Percentiles rank a stretch among this genome's conserved stretches.
These are phyloP conservation scores for Zanthoxylum bungeanum DNA, from an alignment of 345 rosid species.

Conservation along the genomic window DNA sequence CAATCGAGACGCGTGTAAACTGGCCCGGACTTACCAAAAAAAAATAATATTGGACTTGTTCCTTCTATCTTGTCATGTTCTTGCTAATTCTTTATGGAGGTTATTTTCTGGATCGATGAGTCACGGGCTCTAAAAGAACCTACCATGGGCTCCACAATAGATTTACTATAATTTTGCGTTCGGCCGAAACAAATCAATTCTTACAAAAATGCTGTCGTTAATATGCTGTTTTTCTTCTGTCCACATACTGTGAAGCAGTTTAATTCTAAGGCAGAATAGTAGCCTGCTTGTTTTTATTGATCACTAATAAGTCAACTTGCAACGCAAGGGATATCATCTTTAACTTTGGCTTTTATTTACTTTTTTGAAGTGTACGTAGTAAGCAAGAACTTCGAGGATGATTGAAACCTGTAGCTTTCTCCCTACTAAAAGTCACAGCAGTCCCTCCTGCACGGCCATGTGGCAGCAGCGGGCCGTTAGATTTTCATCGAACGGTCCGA, in stretches of 20 bases:
- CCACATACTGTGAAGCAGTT: slow-evolving; percentile 25
- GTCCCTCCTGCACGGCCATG: no score
- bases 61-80: slow-evolving; percentile 11
- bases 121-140: slow-evolving; percentile 28
- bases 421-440: no score
- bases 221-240: slow-evolving; percentile 14
- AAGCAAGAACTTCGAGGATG: background rate
- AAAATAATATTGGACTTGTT: background rate
- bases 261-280: background rate
- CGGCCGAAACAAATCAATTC: background rate
- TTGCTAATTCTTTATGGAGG: background rate
- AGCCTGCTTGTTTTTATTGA: background rate
- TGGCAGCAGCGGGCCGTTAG: no score
- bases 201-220: slow-evolving; percentile 6
- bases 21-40: no score
- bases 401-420: no score
- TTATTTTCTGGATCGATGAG: slow-evolving; percentile 11
- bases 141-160: slow-evolving; percentile 29
- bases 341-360: background rate
- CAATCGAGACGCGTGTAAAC: no score
- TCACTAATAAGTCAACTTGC: slow-evolving; percentile 13
- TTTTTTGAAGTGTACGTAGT: background rate
- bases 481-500: no score
- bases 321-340: background rate
- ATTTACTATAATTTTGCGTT: background rate